Evolutionary conservation across 1,284 basidiomycete genomes (phyloP), one percentile per base, ranked within the genome.

Genomic region (Rhodotorula sp.): DNA sequence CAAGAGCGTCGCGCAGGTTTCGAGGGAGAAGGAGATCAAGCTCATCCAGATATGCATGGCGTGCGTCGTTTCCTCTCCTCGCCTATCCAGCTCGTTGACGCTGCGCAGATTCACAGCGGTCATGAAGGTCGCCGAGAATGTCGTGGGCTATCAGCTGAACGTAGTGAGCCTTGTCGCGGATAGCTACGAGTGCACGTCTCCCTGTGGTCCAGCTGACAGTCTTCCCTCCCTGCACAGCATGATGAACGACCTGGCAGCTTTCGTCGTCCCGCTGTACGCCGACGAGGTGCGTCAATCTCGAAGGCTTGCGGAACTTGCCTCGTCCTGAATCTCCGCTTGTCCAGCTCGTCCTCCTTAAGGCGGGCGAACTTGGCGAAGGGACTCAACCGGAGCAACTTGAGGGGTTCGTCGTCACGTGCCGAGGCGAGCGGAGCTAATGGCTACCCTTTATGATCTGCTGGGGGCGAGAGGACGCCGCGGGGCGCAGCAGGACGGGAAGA

Each of bases 211-310:
- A 5, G 13, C 24, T 40, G 31, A 30, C 47, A 37, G 18, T 30
- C 53, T 16, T 7, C 28, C 51, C 9, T 56, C 26, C 26, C 11
- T 28, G 2, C 40, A 15, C 54, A 68, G 58, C n/a, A 64, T 65
- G 68, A 50, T 69, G 31, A 69, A 59, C 55, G 68, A 69, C 20
- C 15, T 69, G 11, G 68, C 58, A 0, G 68, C 68, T 4, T 65
- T 65, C 56, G 40, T 69, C 18, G 64, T 69, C 4, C 68, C 62
- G 51, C 63, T 69, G 26, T 69, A 69, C 37, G 63, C 68, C 10
- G 44, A 62, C 46, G 64, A 69, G 55, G 47, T 65, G 52, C 16
- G 16, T 24, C 4, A 16, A 31, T 18, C 4, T 7, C 28, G 30
- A 20, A 54, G 16, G 11, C 11, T 18, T 8, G 18, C 18, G 28